These are phyloP conservation scores for Microsporum ferrugineum DNA, from an alignment of 2,329 filamentous ascomycete genomes.

Conservation along the genomic window DNA sequence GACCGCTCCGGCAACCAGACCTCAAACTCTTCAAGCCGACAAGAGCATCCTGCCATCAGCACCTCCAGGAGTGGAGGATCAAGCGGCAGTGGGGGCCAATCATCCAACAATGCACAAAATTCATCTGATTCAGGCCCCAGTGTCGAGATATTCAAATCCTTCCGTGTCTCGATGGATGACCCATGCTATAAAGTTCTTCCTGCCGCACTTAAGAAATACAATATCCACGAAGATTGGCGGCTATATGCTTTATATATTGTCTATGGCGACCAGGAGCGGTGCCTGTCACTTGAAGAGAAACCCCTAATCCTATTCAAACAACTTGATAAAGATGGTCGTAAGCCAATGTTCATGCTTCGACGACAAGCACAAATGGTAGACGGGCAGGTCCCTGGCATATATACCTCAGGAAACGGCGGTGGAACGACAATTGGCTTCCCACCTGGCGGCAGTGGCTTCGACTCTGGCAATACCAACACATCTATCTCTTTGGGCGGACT, in stretches of 20 bases:
- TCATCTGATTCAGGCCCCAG: conserved; percentile 27
- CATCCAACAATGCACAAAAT: conserved; percentile 11
- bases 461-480: background rate
- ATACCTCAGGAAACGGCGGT: conserved; percentile 8
- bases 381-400: conserved; percentile 28
- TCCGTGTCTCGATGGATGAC: conserved; percentile 95
- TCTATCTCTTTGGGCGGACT: background rate
- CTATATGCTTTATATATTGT: conserved; percentile 98
- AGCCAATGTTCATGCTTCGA: conserved; percentile 98
- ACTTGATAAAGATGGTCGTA: conserved; percentile 89
- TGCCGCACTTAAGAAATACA: conserved; percentile 92
- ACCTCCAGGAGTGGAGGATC: conserved; percentile 18
- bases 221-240: conserved; percentile 95
- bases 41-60: conserved; percentile 19
- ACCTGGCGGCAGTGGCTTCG: conserved; percentile 7
- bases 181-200: conserved; percentile 95
- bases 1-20: conserved; percentile 24
- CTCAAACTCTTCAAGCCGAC: conserved; percentile 21
- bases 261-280: conserved; percentile 95
- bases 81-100: conserved; percentile 7
- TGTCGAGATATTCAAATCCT: conserved; percentile 98
- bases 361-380: conserved; percentile 47
- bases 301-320: conserved; percentile 95
- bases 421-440: conserved; percentile 7
- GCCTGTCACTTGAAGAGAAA: conserved; percentile 81